Evolutionary conservation across 805 yeast species (phyloP), one percentile per base, ranked within the genome.

Genomic region (Cyberlindnera amylophila): DNA sequence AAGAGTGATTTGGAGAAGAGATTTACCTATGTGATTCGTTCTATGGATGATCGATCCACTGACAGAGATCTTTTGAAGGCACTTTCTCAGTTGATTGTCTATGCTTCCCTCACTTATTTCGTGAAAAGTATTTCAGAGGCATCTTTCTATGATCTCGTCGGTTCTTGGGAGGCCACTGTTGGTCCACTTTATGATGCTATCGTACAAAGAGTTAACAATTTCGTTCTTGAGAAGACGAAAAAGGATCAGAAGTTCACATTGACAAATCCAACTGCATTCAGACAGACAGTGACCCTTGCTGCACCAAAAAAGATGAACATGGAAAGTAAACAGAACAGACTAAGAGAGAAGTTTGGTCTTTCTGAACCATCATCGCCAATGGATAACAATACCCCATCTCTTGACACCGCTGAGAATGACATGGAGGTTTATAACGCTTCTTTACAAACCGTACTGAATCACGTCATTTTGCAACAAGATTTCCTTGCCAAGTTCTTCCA

Each of bases 91-190:
- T 44, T 76, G 21, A 37, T 77, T 41, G 66, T 72, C 1, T 70
- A 70, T 36, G 62, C 76, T 12, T 79, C 81, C 0, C 53, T 79
- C 19, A 61, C 75, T 1, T 63, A 79, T 1, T 82, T 82, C 54
- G 70, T 82, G 17, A 84, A 81, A 48, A 78, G 77, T 38, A 65
- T 77, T 4, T 76, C 84, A 2, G 61, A 64, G 0, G 61, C 61
- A 3, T 71, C 74, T 4, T 85, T 73, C 58, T 45, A 59, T 30
- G 62, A 63, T 1, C 58, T 81, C 14, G 46, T 77, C 21, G 61
- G 56, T 4, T 44, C 49, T n/a, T 77, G 77, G 66, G 70, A 67
- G 47, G 44, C 53, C 8, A 49, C 49, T 3, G 62, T 68, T 14
- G 57, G 58, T 21, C 49, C 51, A 7, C 57, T 63, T 26, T 75